Conservation (phyloP, 371 early-diverging fungal species). For the Vairimorpha ceranae region DNA sequence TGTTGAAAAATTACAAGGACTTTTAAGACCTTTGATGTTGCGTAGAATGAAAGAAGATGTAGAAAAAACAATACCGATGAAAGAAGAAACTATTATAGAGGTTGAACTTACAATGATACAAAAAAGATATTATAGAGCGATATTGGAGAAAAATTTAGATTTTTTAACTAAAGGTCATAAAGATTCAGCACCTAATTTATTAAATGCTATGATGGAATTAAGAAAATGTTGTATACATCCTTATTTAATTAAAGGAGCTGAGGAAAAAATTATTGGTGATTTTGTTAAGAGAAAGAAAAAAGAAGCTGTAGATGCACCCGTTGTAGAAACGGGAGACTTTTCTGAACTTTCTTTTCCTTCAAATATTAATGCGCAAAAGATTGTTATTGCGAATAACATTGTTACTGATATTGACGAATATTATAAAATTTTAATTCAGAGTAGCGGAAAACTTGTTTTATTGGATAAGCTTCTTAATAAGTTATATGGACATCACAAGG, state of each 20-base stretch:
- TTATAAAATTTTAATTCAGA: constrained; percentile 69
- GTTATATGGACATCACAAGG: constrained; percentile 81
- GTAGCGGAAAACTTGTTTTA: constrained; percentile 93
- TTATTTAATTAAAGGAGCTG: constrained; percentile 82
- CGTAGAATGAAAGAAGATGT: constrained; percentile 94
- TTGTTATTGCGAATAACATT: not conserved
- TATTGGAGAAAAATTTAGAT: constrained; percentile 86
- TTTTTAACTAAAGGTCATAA: constrained; percentile 70
- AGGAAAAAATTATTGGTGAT: constrained; percentile 64
- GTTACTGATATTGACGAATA: constrained; percentile 47
- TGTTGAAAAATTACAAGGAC: constrained; percentile 88
- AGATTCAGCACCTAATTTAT: constrained; percentile 71
- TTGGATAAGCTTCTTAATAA: constrained; percentile 78
- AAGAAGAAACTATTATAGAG: constrained; percentile 87
- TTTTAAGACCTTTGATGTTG: constrained; percentile 84
- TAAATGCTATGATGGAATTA: constrained; percentile 98
- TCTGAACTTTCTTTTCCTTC: not conserved
- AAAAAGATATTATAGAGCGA: constrained; percentile 84
- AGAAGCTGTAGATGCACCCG: constrained; percentile 15
- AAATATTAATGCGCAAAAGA: not conserved
- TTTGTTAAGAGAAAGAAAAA: constrained; percentile 45
- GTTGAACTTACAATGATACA: constrained; percentile 88
- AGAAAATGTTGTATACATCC: constrained; percentile 98
- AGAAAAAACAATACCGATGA: constrained; percentile 86
- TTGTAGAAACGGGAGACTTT: constrained; percentile 2